Percentiles rank a stretch among this genome's conserved stretches.
phyloP scores from a whole-genome alignment of 176 grass and related monocot species.

The Oryza australiensis region DNA sequence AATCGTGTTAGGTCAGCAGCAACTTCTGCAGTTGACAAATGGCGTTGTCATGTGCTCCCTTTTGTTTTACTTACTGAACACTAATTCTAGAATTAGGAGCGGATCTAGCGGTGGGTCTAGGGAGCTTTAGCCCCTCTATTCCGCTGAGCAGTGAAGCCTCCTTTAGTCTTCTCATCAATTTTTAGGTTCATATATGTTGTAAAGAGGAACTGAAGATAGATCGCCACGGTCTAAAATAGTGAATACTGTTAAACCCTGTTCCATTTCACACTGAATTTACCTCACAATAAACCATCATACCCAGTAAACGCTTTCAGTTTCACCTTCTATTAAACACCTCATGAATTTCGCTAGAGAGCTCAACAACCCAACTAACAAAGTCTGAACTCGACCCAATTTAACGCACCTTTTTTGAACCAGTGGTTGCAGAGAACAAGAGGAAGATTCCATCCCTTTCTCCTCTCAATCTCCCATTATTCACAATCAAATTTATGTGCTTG shows the following conservation, averaged over 20 bases:
- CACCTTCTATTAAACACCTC: neutral
- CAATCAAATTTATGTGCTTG: neutral
- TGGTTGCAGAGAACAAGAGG: no score
- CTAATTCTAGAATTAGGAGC: no score
- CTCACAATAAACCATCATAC: no score
- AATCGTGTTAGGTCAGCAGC: neutral
- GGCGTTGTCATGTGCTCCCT: neutral
- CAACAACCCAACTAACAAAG: neutral
- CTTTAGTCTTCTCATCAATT: no score
- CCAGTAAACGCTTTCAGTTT: neutral
- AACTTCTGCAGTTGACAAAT: neutral
- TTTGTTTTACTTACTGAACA: neutral
- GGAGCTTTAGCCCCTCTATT: no score
- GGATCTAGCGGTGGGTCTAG: no score
- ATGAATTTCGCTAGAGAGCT: neutral
- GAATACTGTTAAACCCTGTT: neutral
- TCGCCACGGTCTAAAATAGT: no score
- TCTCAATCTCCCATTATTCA: neutral
- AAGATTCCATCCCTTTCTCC: no score
- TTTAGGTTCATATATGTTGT: no score
- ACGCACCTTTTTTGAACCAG: no score
- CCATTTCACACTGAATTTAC: neutral
- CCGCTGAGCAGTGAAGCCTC: no score
- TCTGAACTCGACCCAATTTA: neutral
- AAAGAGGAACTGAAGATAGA: no score